Percentiles rank a stretch among this genome's conserved stretches.
Conservation (phyloP, 208 protist genomes). For the Angomonas ambiguus region DNA sequence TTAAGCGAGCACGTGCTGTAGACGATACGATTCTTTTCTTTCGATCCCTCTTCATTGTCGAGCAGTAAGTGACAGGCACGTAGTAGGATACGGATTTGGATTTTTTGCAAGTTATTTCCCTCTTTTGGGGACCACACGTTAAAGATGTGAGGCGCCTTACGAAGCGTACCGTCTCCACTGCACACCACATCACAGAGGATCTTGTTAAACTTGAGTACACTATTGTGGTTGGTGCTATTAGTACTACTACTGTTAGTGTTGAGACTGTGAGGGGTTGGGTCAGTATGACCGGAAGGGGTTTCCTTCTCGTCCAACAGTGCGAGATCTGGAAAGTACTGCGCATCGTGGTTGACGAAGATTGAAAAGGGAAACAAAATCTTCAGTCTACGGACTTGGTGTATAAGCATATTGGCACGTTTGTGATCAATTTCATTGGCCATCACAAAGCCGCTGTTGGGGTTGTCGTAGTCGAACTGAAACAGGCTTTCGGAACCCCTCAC, state of each 20-base stretch:
- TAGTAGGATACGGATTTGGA: constrained; percentile 83
- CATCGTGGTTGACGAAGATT: constrained; percentile 90
- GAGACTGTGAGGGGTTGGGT: too few relatives aligned
- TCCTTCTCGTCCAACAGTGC: constrained; percentile 7
- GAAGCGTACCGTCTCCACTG: constrained; percentile 92
- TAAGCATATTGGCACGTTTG: constrained; percentile 83
- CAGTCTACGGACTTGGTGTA: constrained; percentile 85
- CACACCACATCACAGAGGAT: constrained; percentile 95
- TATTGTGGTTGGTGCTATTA: constrained; percentile 38
- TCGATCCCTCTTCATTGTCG: not conserved
- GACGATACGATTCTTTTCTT: constrained; percentile 75
- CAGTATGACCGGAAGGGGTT: not conserved
- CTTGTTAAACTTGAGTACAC: constrained; percentile 82
- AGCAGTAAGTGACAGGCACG: constrained; percentile 70
- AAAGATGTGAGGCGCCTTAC: constrained; percentile 81
- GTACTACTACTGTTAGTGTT: not conserved
- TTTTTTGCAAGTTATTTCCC: constrained; percentile 70
- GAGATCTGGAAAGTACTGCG: constrained; percentile 72
- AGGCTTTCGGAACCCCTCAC: constrained; percentile 21
- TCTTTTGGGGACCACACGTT: constrained; percentile 75
- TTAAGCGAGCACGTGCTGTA: constrained; percentile 97
- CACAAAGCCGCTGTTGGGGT: constrained; percentile 45
- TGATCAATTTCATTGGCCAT: constrained; percentile 87
- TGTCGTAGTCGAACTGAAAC: constrained; percentile 75
- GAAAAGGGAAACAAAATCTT: constrained; percentile 82